Evolutionary conservation across 106 monocot genomes (phyloP).

Genomic region (Chionographis japonica): DNA sequence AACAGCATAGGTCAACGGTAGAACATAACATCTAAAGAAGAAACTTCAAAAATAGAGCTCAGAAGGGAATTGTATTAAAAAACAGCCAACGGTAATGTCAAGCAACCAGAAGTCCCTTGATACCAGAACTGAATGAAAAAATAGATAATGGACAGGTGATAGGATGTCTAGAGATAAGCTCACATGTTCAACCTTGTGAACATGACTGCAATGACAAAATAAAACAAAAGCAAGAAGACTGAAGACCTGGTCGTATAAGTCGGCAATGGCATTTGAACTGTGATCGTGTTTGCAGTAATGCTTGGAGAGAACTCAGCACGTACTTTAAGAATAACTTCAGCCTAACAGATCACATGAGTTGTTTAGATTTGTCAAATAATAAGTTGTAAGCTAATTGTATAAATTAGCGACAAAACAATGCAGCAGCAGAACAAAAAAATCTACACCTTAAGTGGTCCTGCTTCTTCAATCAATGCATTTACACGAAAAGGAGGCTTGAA

Average conservation of each 20-base stretch:
- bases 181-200: too few species aligned
- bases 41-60: too few species aligned
- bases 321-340: conserved; percentile 87
- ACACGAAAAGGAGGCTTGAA: conserved; percentile 96
- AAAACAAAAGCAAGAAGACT: conserved; percentile 5
- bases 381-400: not conserved
- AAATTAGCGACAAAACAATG: not conserved
- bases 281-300: conserved; percentile 67
- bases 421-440: not conserved
- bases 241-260: conserved; percentile 78
- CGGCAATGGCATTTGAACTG: conserved; percentile 91
- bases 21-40: too few species aligned
- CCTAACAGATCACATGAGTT: conserved; percentile 30
- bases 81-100: too few species aligned
- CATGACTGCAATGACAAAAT: too few species aligned
- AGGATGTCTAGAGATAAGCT: too few species aligned
- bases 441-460: conserved; percentile 62
- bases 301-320: conserved; percentile 82
- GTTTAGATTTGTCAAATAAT: not conserved
- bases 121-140: too few species aligned
- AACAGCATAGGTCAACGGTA: too few species aligned
- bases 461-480: conserved; percentile 95
- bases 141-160: too few species aligned
- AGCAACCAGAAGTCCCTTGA: too few species aligned
- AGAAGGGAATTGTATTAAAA: too few species aligned